Conservation (phyloP, 1,284 basidiomycete species). For the Pseudozyma pruni region DNA sequence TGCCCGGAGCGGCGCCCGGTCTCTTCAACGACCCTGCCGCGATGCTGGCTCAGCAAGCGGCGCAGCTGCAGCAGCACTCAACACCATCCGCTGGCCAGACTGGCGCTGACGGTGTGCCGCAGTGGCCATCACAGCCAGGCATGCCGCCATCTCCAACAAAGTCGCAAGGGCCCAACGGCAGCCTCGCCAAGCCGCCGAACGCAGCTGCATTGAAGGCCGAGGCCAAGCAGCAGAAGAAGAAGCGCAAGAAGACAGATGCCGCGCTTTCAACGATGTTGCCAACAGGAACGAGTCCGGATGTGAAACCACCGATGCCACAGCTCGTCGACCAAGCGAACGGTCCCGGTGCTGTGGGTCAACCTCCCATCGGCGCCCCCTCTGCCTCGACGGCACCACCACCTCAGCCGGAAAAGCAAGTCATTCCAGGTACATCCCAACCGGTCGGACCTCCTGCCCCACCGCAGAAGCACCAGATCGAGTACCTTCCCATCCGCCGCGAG, state of each 20-base stretch:
- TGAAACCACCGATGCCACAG: constrained; percentile 34
- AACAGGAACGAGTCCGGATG: constrained; percentile 12
- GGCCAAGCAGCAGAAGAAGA: constrained; percentile 38
- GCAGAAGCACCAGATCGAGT: constrained; percentile 85
- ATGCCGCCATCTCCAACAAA: constrained; percentile 35
- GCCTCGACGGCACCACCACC: constrained; percentile 5
- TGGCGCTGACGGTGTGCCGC: constrained; percentile 23
- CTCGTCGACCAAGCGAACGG: constrained; percentile 17
- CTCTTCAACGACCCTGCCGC: constrained; percentile 22
- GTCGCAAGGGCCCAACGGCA: constrained; percentile 15
- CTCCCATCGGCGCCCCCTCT: constrained; percentile 6
- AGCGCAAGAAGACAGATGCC: constrained; percentile 45
- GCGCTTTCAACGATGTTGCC: constrained; percentile 19
- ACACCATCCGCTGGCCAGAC: constrained; percentile 13
- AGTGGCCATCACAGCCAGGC: constrained; percentile 38
- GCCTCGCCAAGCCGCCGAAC: constrained; percentile 25
- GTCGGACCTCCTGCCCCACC: constrained; percentile 36
- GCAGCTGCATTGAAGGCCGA: constrained; percentile 25
- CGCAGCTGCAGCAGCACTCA: constrained; percentile 25
- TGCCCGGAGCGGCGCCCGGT: constrained; percentile 28
- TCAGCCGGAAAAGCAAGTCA: constrained; percentile 27
- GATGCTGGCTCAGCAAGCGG: constrained; percentile 31
- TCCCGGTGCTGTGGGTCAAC: constrained; percentile 10
- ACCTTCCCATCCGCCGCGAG: constrained; percentile 82
- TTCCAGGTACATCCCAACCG: constrained; percentile 41